Conservation (phyloP, 495 filamentous ascomycete genomes). For the Talaromyces adpressus region DNA sequence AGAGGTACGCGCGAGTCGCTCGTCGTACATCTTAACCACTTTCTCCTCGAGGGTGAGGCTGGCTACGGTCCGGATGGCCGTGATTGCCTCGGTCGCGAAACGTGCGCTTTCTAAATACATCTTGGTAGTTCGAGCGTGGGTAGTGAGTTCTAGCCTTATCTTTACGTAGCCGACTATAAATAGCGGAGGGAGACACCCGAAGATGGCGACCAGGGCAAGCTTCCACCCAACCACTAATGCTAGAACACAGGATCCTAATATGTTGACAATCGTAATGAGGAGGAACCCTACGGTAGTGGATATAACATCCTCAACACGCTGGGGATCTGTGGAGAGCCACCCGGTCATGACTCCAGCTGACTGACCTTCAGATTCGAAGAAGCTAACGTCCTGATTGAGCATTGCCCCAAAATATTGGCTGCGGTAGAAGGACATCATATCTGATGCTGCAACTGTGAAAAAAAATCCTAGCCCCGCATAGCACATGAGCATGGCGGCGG, state of each 20-base stretch:
- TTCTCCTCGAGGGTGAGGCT: slow-evolving; percentile 45
- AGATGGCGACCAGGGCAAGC: slow-evolving; percentile 48
- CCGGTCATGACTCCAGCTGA: slow-evolving; percentile 43
- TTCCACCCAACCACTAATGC: slow-evolving; percentile 58
- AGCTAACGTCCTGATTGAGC: slow-evolving; percentile 46
- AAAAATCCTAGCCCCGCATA: slow-evolving; percentile 49
- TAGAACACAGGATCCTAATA: slow-evolving; percentile 47
- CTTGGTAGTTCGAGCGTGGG: slow-evolving; percentile 49
- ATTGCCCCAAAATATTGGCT: slow-evolving; percentile 55
- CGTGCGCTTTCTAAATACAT: slow-evolving; percentile 48
- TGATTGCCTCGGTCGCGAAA: slow-evolving; percentile 52
- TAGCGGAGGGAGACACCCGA: slow-evolving; percentile 47
- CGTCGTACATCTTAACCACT: slow-evolving; percentile 38
- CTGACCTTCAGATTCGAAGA: slow-evolving; percentile 46
- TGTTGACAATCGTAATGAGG: slow-evolving; percentile 37
- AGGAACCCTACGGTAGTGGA: slow-evolving; percentile 32
- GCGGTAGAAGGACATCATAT: slow-evolving; percentile 45
- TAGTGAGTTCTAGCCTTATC: slow-evolving; percentile 41
- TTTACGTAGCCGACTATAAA: slow-evolving; percentile 49
- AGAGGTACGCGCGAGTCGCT: slow-evolving; percentile 44
- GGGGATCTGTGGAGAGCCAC: slow-evolving; percentile 50
- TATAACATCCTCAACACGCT: slow-evolving; percentile 55
- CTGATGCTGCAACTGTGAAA: slow-evolving; percentile 28
- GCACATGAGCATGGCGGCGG: slow-evolving; percentile 38
- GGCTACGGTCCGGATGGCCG: slow-evolving; percentile 51